Evolutionary conservation across 495 filamentous ascomycete species (phyloP), one percentile per base, ranked within the genome.

Genomic region (Geoglossum glabrum): DNA sequence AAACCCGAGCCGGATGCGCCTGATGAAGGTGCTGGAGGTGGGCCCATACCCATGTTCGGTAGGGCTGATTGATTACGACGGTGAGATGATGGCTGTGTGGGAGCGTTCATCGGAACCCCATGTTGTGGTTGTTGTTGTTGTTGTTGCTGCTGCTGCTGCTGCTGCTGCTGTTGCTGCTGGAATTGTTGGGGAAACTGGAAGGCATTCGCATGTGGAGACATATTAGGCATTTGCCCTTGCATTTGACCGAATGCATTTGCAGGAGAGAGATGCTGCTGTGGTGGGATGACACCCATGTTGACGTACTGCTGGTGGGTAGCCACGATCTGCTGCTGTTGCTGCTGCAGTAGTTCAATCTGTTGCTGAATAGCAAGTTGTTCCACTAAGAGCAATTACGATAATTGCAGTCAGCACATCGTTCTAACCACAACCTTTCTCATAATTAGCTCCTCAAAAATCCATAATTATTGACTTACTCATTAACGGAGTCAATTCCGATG

Each of bases 291-390:
- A 62, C 87, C 87, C 85, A 97, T 90, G 68, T 93, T 92, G 59
- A 93, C 85, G 72, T 95, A 97, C 68, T 97, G 90, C 70, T 94
- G 90, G 63, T 96, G 89, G 55, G 87, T 89, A 57, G 85, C 86
- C 67, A 90, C 85, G 69, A 97, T 93, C 67, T 97, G 93, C 71
- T 97, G 93, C 66, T 98, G 92, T 67, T 97, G 93, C 68, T 94
- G 89, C 72, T 98, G 92, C 63, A 98, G 79, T 71, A 90, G 76
- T 72, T 98, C 90, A 67, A 97, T 96, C 71, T 98, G 92, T 75
- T 97, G 92, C 70, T 95, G 90, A 70, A 98, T 85, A 66, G 92
- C 89, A 64, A 97, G 79, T 83, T 97, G 93, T 77, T 97, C 92
- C 87, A 95, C 87, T 92, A 57, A 23, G 26, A 23, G 38, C 9